A percentile compares a stretch with the other conserved stretches of the same genome.
Evolutionary conservation across 2,329 filamentous ascomycete species (phyloP).

Genomic region (Colletotrichum agaves): DNA sequence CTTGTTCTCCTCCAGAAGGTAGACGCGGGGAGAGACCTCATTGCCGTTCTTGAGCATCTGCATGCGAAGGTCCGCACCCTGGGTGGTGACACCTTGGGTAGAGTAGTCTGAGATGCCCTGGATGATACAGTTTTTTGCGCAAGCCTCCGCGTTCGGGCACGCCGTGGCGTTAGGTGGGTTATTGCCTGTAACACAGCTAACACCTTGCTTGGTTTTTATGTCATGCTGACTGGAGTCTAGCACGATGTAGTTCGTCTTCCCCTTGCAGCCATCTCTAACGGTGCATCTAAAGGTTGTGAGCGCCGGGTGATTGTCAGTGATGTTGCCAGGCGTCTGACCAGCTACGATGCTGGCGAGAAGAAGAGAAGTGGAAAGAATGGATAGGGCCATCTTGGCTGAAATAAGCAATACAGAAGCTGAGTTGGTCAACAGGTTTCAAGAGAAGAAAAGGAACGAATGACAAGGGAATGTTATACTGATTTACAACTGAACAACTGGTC

Average conservation of each 20-base stretch:
- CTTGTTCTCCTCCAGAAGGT: constrained; percentile 63
- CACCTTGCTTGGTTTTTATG: constrained; percentile 45
- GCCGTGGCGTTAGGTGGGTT: constrained; percentile 48
- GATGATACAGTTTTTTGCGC: constrained; percentile 62
- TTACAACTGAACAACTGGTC: accelerated
- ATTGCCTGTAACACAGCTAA: constrained; percentile 42
- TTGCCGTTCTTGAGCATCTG: constrained; percentile 42
- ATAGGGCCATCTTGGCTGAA: constrained; percentile 18
- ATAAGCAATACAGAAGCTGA: not conserved
- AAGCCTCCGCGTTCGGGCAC: constrained; percentile 57
- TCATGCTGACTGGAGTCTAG: constrained; percentile 57
- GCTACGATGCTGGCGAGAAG: constrained; percentile 27
- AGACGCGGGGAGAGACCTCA: constrained; percentile 57
- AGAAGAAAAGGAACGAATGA: constrained; percentile 15
- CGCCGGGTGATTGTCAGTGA: constrained; percentile 57
- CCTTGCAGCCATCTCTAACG: constrained; percentile 57
- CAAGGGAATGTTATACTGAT: not conserved
- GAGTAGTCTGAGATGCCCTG: constrained; percentile 60
- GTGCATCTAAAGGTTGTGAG: constrained; percentile 63
- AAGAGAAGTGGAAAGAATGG: constrained; percentile 29
- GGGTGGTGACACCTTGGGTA: constrained; percentile 43
- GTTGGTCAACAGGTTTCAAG: constrained; percentile 22
- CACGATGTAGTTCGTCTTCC: constrained; percentile 60
- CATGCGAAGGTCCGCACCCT: constrained; percentile 42
- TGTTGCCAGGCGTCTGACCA: constrained; percentile 33